phyloP scores from a whole-genome alignment of 2,329 filamentous ascomycete genomes.

The Fusarium odoratissimum region DNA sequence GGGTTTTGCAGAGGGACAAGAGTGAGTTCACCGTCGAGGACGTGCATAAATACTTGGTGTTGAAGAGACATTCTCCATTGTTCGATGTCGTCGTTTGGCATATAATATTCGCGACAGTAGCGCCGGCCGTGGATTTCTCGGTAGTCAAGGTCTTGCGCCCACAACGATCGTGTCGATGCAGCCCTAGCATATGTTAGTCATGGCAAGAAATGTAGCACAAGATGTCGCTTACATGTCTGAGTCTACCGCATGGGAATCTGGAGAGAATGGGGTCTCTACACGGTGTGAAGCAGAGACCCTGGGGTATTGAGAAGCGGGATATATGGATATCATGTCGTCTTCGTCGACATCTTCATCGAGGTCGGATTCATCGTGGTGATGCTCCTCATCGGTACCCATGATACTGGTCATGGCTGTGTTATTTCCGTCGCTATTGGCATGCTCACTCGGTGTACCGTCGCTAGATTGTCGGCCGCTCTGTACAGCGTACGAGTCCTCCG shows the following conservation, averaged over 20 bases:
- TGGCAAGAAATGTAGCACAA: not conserved
- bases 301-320: slow-evolving; percentile 56
- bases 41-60: slow-evolving; percentile 71
- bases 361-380: slow-evolving; percentile 41
- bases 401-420: slow-evolving; percentile 55
- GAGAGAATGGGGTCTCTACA: slow-evolving; percentile 50
- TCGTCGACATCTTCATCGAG: slow-evolving; percentile 45
- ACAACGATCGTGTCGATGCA: slow-evolving; percentile 62
- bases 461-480: slow-evolving; percentile 49
- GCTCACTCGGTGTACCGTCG: slow-evolving; percentile 50
- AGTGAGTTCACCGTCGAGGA: slow-evolving; percentile 59
- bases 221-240: slow-evolving; percentile 55
- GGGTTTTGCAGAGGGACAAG: slow-evolving; percentile 56
- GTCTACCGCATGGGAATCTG: slow-evolving; percentile 40
- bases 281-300: slow-evolving; percentile 50
- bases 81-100: slow-evolving; percentile 75
- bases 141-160: slow-evolving; percentile 64
- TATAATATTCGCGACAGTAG: slow-evolving; percentile 71
- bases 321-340: slow-evolving; percentile 57
- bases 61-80: slow-evolving; percentile 71
- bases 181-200: slow-evolving; percentile 45
- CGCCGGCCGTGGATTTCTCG: slow-evolving; percentile 71
- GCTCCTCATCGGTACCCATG: slow-evolving; percentile 50
- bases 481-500: slow-evolving; percentile 46
- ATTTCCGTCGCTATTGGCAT: slow-evolving; percentile 48